Percentiles rank a stretch among this genome's conserved stretches.
Evolutionary conservation across 1,284 basidiomycete genomes (phyloP).

Genomic region (Microstroma glucosiphilum): DNA sequence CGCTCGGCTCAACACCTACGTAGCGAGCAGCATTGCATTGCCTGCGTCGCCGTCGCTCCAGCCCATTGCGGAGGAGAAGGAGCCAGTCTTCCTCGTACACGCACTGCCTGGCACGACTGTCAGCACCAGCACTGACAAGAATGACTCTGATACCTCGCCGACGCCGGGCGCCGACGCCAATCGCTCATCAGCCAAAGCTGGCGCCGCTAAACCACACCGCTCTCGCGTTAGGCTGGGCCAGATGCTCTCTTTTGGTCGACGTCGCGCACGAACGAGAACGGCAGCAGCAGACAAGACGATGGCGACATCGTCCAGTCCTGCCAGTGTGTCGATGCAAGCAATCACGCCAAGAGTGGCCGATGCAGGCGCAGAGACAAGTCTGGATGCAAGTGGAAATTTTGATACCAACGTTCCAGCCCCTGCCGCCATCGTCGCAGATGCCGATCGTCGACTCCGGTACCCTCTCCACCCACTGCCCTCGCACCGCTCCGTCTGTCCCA

Average conservation of each 20-base stretch:
- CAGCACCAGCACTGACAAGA: neutral
- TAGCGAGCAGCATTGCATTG: slow-evolving; percentile 2
- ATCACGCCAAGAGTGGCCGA: no score
- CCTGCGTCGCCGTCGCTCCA: neutral
- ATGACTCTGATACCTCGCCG: neutral
- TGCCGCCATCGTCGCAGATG: no score
- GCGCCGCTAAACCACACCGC: neutral
- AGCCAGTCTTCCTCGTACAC: no score
- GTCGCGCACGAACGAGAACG: no score
- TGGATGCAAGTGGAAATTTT: no score
- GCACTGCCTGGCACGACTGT: neutral
- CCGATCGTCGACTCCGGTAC: slow-evolving; percentile 19
- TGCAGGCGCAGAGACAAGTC: no score
- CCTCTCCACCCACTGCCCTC: slow-evolving; percentile 34
- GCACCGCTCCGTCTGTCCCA: slow-evolving; percentile 39
- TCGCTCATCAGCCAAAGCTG: slow-evolving; percentile 8
- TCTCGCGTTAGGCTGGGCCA: no score
- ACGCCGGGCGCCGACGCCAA: slow-evolving; percentile 13
- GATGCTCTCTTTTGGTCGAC: no score
- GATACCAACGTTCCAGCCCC: no score
- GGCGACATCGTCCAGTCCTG: no score
- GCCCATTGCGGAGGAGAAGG: neutral
- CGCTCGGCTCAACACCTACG: neutral
- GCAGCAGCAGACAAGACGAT: no score
- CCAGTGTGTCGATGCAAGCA: no score